Percentiles rank a stretch among this genome's conserved stretches.
phyloP scores from a whole-genome alignment of 2,329 filamentous ascomycete species.

The Tolypocladium capitatum region DNA sequence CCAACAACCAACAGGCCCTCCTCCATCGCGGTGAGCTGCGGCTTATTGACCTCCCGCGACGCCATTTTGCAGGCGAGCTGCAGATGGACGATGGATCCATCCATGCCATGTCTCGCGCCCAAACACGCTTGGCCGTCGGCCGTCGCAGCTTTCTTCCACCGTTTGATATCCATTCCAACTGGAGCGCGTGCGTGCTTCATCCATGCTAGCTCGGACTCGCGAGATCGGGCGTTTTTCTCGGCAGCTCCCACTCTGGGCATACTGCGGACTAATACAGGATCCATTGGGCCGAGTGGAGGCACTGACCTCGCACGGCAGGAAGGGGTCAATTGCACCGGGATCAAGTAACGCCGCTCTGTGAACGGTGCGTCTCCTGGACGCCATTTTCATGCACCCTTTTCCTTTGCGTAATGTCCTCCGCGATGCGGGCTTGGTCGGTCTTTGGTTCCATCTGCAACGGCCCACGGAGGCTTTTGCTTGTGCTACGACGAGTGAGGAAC shows the following conservation, averaged over 20 bases:
- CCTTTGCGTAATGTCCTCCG: neutral
- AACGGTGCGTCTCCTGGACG: neutral
- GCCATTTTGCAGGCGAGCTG: neutral
- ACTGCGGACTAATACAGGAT: too few species aligned
- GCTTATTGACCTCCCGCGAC: neutral
- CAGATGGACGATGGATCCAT: neutral
- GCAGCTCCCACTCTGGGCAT: too few species aligned
- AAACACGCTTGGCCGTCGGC: too few species aligned
- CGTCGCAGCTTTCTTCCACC: too few species aligned
- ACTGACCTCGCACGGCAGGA: neutral
- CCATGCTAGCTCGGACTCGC: neutral
- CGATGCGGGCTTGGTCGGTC: neutral
- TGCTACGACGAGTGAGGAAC: neutral
- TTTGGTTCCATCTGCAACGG: neutral
- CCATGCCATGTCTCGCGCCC: slow-evolving; percentile 1
- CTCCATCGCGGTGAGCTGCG: neutral
- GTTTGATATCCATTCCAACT: neutral
- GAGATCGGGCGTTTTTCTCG: neutral
- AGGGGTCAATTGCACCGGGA: neutral
- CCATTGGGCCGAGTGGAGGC: neutral
- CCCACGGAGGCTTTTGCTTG: neutral
- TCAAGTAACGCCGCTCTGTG: neutral
- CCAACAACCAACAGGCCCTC: too few species aligned
- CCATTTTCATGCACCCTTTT: too few species aligned
- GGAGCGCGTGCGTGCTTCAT: neutral